Evolutionary conservation across 352 stramenopile species (phyloP), one percentile per base, ranked within the genome.

Genomic region (Globisporangium perplexum): DNA sequence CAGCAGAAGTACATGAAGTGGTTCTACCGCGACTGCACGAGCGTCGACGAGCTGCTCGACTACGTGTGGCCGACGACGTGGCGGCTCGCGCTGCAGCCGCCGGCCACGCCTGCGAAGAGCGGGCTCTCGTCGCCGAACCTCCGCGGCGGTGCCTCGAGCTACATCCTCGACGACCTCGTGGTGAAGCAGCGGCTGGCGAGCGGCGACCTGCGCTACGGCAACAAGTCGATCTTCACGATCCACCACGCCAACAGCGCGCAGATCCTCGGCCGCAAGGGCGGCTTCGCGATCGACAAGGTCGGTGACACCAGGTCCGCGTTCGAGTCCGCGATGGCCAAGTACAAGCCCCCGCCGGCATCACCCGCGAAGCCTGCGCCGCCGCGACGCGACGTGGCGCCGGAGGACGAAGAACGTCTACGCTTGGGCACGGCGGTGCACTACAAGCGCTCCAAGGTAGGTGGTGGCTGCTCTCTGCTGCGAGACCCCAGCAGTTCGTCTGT

Each of bases 11-110:
- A 88, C 59, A 61, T 88, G 35, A 68, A 72, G 30, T 86, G 77
- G 77, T 88, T 88, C 50, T 86, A 85, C 47, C 45, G 63, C 6
- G 60, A 78, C 38, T 86, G 72, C 50, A 48, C 62, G 41, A 83
- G 68, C 0, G 74, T 81, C 11, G 77, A 88, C 35, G 60, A 88
- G 14, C 31, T 88, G n/a, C 56, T 88, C 0, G 61, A 63, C 14
- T 86, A 85, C 46, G 26, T 66, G 10, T 88, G 77, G 77, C 77
- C 72, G 5, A 74, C 51, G 0, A 71, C 71, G 18, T 53, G 71
- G 24, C 68, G 66, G 6, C 69, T 63, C 24, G 41, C 48, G 24
- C 31, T 55, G 0, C 52, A 55, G 3, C 14, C 44, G 18, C 6
- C 24, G 5, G 17, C 26, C 4, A n/a, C 26, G n/a, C n/a, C 45